phyloP scores from a whole-genome alignment of 1,284 basidiomycete genomes.

The Fomitiporia mediterranea region DNA sequence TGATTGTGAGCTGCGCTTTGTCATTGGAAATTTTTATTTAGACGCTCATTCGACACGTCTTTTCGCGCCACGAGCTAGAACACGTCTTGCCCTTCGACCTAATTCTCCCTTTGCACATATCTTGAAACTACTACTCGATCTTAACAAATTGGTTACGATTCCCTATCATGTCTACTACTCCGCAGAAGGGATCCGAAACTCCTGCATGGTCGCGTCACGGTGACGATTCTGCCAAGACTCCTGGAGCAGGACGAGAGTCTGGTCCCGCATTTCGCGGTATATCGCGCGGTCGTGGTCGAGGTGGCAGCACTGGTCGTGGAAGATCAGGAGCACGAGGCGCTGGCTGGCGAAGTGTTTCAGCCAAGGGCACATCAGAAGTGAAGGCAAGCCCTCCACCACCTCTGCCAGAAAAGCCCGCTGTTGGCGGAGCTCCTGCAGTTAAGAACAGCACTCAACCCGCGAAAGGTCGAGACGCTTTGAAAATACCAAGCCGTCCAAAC shows the following conservation, averaged over 20 bases:
- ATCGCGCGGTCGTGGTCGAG: slow-evolving; percentile 33
- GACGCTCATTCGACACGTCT: not conserved
- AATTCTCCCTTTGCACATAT: not conserved
- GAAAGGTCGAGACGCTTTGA: not conserved
- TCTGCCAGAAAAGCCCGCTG: not conserved
- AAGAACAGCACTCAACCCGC: not conserved
- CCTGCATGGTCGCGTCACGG: slow-evolving; percentile 25
- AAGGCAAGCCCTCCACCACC: slow-evolving; percentile 1
- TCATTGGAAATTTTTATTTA: not conserved
- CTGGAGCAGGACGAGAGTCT: slow-evolving; percentile 41
- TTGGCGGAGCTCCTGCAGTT: not conserved
- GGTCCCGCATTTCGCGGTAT: slow-evolving; percentile 45
- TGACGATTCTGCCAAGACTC: slow-evolving; percentile 27
- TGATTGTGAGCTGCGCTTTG: slow-evolving; percentile 6
- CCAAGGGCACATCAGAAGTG: not conserved
- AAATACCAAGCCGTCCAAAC: slow-evolving; percentile 31
- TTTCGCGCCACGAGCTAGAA: not conserved
- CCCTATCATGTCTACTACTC: slow-evolving; percentile 8
- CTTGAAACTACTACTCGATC: not conserved
- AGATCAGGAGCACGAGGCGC: slow-evolving; percentile 29
- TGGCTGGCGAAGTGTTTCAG: slow-evolving; percentile 27
- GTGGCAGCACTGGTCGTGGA: slow-evolving; percentile 24
- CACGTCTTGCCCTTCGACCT: not conserved
- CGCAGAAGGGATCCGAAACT: slow-evolving; percentile 9
- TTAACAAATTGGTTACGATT: not conserved